Evolutionary conservation across 2,329 filamentous ascomycete species (phyloP), one percentile per base, ranked within the genome.

Genomic region (Coniochaeta hoffmannii): DNA sequence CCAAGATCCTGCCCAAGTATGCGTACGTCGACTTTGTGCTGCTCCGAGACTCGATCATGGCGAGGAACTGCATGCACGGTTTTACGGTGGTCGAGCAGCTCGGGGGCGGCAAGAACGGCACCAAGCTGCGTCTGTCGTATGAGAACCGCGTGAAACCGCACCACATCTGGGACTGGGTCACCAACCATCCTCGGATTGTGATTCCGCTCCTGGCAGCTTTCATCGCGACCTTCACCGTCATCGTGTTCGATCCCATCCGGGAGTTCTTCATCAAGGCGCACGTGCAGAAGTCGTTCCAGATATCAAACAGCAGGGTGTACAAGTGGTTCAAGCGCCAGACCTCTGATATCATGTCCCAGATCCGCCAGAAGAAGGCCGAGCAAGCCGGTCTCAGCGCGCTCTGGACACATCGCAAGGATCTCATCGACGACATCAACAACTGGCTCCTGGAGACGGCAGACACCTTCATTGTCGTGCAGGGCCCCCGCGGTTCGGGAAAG

Each of bases 381-480:
- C 80, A 86, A 55, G 85, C 85, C 9, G 86, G 87, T 14, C 79
- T 96, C 62, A 81, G 85, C 53, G 88, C 89, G 1, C 85, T 97
- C 10, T 96, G 92, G 88, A 89, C 90, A 59, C 91, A 95, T 65
- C 85, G 91, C 19, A 89, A 88, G 62, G 83, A 84, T 44, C 82
- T 91, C 53, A 94, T 97, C 58, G 82, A 90, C 22, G 85, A 92
- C 65, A 81, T 99, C 12, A 85, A 87, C 61, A 86, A 83, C 14
- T 96, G 91, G 90, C 74, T 97, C 8, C 85, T 90, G 65, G 93
- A 97, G 63, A 92, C 88, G 4, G 84, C 87, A 0, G 90, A 94
- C 58, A 97, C 92, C 0, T 97, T 97, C 67, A 91, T 96, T 60
- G 89, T 97, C 9, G 83, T 99, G 0, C 92, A 96, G 66, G 94